These are phyloP conservation scores for Syzygium grande DNA, from an alignment of 345 rosid genomes.

Conservation along the genomic window DNA sequence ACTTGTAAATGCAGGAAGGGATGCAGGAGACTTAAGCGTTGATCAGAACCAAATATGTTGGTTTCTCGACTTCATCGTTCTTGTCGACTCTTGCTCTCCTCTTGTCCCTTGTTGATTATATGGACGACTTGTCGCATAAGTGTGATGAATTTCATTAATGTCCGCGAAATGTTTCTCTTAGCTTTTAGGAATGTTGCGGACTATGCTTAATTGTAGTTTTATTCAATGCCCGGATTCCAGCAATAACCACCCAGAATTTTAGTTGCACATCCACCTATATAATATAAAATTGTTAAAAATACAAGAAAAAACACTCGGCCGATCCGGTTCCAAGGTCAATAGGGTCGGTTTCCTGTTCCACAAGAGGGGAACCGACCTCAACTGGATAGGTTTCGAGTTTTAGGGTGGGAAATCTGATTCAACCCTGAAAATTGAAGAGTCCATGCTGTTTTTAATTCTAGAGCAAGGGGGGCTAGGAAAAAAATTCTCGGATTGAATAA, in stretches of 20 bases:
- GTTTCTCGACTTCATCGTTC: background rate
- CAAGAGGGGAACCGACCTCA: rapidly evolving
- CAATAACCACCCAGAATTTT: background rate
- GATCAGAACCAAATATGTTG: constrained; percentile 55
- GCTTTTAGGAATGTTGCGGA: background rate
- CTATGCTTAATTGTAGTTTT: background rate
- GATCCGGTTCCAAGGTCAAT: background rate
- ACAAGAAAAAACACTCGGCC: background rate
- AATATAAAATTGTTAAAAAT: background rate
- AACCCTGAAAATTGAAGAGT: background rate
- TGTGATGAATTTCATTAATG: background rate
- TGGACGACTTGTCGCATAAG: background rate
- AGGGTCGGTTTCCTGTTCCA: rapidly evolving
- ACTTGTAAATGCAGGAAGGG: background rate
- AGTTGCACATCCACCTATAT: background rate
- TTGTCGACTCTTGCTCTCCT: background rate
- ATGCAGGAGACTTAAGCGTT: constrained; percentile 47
- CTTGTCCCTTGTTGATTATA: background rate
- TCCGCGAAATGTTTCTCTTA: background rate
- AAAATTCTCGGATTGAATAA: background rate
- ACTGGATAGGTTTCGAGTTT: too few relatives aligned
- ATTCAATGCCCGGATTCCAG: background rate
- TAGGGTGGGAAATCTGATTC: background rate
- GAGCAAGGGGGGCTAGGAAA: background rate
- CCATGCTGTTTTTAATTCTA: background rate